Conservation (phyloP, 768 basidiomycete genomes). For the Boletus sp. region DNA sequence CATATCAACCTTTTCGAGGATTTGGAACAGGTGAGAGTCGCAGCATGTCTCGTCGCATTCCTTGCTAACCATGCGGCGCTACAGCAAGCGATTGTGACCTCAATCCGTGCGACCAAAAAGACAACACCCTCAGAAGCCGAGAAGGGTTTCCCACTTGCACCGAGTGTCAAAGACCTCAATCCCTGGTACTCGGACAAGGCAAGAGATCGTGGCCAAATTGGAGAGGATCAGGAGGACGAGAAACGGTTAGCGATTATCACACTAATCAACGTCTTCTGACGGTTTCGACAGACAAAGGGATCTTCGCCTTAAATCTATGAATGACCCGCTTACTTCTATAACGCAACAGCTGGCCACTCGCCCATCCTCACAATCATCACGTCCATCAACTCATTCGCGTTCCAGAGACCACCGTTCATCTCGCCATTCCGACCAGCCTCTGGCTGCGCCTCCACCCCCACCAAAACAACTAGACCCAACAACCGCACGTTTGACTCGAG, state of each 20-base stretch:
- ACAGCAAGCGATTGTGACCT: conserved; percentile 45
- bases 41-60: neutral
- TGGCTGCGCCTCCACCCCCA: neutral
- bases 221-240: conserved; percentile 33
- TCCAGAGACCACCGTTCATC: conserved; percentile 14
- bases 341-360: conserved; percentile 57
- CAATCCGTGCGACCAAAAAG: conserved; percentile 50
- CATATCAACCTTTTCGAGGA: conserved; percentile 87
- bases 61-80: neutral
- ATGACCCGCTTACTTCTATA: conserved; percentile 75
- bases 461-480: conserved; percentile 40
- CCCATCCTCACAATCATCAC: conserved; percentile 11
- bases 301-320: conserved; percentile 53
- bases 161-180: conserved; percentile 69
- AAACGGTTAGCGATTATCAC: conserved; percentile 31
- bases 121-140: conserved; percentile 51
- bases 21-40: conserved; percentile 57
- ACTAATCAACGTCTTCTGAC: neutral
- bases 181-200: conserved; percentile 64
- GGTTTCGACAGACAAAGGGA: conserved; percentile 51
- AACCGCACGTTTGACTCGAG: conserved; percentile 61
- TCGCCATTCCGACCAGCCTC: conserved; percentile 8
- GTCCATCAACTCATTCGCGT: conserved; percentile 13
- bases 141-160: conserved; percentile 70
- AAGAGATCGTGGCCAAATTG: conserved; percentile 23